Base-by-base conservation (phyloP, 78 protist genomes). In the Bodo saltans region DNA sequence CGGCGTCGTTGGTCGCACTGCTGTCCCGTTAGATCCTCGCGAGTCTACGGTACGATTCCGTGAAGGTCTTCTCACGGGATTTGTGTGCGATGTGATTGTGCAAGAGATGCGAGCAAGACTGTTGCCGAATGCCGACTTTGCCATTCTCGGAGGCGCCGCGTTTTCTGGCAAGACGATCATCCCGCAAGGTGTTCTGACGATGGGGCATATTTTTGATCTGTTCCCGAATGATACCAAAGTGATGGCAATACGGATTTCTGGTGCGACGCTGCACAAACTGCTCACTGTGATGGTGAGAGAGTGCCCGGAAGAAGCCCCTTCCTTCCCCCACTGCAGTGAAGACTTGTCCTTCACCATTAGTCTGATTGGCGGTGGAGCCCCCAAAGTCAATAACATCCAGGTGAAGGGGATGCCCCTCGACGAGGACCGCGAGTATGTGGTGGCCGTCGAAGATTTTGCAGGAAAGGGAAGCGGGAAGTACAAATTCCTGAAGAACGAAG, bases 91-190 rank as follows among this genome's bases (percentile, higher is more conserved):
- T 67, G 37, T 76, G 29, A 76, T 76, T 47, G 28, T 4, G 35
- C 3, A 4, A 27, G 81, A 76, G 41, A 39, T 67, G 25, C n/a
- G n/a, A n/a, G n/a, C n/a, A n/a, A n/a, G n/a, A n/a, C n/a, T n/a
- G n/a, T n/a, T n/a, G n/a, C n/a, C n/a, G n/a, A 67, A 2, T 25
- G 53, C 81, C 37, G 81, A 76, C 41, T 76, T 12, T 67, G 81
- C 81, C 27, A 38, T 76, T 27, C 81, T 76, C 67, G 70, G 81
- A 8, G 81, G 81, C 25, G 81, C 81, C 27, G 81, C 81, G n/a
- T 8, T 76, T 3, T 3, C 81, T 26, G 81, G 81, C 68, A 76
- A 76, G 60, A 27, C 1, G 37, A 17, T 39, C 34, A 76, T 34
- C 12, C 42, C 12, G 26, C 81, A 8, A 8, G 81, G 81, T 2